These are phyloP conservation scores for Alternaria hordeiaustralica DNA, from an alignment of 2,329 filamentous ascomycete species.

Conservation along the genomic window DNA sequence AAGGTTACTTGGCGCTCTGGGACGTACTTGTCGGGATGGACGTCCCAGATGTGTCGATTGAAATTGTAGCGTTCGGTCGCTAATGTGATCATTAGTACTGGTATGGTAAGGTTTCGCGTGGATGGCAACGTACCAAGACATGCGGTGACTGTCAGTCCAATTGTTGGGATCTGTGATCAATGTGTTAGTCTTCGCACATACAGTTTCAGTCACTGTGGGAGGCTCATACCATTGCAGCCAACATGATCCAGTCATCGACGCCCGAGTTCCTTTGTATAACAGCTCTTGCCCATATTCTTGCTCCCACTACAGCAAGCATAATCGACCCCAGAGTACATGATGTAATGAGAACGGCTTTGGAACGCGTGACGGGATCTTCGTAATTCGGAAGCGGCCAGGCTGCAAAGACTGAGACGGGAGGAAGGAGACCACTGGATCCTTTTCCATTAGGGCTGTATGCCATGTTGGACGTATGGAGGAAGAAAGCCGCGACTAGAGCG, in stretches of 20 bases:
- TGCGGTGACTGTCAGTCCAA: background rate
- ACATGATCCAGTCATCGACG: slow-evolving; percentile 25
- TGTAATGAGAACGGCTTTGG: slow-evolving; percentile 10
- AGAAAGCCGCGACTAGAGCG: background rate
- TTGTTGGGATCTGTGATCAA: slow-evolving; percentile 1
- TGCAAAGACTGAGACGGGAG: slow-evolving; percentile 16
- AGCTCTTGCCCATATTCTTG: slow-evolving; percentile 19
- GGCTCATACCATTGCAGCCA: slow-evolving; percentile 14
- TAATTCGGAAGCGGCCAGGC: slow-evolving; percentile 25
- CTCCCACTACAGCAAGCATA: slow-evolving; percentile 12
- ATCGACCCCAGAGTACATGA: slow-evolving; percentile 14
- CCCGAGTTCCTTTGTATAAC: slow-evolving; percentile 18
- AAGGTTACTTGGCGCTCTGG: slow-evolving; percentile 20
- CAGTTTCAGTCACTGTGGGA: background rate
- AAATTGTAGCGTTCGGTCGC: slow-evolving; percentile 6
- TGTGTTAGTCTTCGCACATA: background rate
- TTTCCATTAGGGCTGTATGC: background rate
- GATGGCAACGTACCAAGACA: background rate
- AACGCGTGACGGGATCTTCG: slow-evolving; percentile 11
- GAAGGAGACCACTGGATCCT: slow-evolving; percentile 13
- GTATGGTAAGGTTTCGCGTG: background rate
- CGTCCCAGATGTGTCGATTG: slow-evolving; percentile 27
- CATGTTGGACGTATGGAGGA: background rate
- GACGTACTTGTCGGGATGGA: slow-evolving; percentile 6
- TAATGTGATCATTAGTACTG: background rate